phyloP scores from a whole-genome alignment of 805 yeast genomes.

The Candida chauliodis region DNA sequence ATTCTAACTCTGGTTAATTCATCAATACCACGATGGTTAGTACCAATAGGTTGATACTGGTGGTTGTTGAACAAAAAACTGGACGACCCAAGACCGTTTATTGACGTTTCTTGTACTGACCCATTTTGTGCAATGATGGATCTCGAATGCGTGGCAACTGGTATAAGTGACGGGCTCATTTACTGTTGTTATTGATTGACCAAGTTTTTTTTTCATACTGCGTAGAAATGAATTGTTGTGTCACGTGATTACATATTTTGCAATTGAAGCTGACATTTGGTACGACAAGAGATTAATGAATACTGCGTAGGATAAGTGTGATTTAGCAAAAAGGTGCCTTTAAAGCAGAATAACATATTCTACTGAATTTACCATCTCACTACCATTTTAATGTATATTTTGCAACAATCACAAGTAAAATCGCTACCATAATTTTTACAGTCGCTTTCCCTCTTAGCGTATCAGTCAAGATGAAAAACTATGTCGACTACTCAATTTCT shows the following conservation, averaged over 20 bases:
- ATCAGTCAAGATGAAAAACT: too few relatives aligned
- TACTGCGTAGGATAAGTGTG: background rate
- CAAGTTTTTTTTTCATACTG: conserved; percentile 1
- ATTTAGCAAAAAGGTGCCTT: too few relatives aligned
- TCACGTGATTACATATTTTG: conserved; percentile 4
- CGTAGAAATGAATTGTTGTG: background rate
- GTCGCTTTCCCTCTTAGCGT: too few relatives aligned
- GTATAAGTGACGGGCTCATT: conserved; percentile 7
- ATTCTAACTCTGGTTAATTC: conserved; percentile 63
- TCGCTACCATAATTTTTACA: too few relatives aligned
- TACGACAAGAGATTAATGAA: background rate
- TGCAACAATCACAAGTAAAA: too few relatives aligned
- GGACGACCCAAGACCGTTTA: conserved; percentile 2
- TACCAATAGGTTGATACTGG: conserved; percentile 16
- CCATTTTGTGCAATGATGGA: conserved; percentile 7
- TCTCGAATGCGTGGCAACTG: conserved; percentile 10
- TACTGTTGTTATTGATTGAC: background rate
- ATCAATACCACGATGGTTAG: conserved; percentile 53
- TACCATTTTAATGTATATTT: too few relatives aligned
- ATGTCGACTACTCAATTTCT: too few relatives aligned
- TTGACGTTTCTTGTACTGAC: background rate
- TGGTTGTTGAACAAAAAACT: conserved; percentile 1
- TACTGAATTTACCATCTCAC: too few relatives aligned
- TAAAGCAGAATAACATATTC: too few relatives aligned
- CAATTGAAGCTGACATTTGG: too few relatives aligned